A percentile compares a stretch with the other conserved stretches of the same genome.
phyloP scores from a whole-genome alignment of 1,139 yeast species.

The Eremothecium gossypii region DNA sequence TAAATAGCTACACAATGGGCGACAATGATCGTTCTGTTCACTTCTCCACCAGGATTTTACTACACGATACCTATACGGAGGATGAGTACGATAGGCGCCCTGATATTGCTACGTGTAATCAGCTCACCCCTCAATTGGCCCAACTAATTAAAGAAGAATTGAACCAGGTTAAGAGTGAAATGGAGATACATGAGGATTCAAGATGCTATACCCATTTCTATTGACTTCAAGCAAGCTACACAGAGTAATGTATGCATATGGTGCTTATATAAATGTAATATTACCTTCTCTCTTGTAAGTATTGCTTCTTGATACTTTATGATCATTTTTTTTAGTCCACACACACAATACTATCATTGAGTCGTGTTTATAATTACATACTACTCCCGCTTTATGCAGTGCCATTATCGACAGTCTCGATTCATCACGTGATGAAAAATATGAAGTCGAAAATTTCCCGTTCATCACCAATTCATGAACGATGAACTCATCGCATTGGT shows the following conservation, averaged over 20 bases:
- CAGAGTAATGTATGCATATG: conserved; percentile 2
- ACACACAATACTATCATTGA: not conserved
- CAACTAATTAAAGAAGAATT: conserved; percentile 82
- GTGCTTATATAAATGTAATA: not conserved
- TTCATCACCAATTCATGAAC: too few relatives aligned
- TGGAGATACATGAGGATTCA: conserved; percentile 76
- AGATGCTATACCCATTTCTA: conserved; percentile 78
- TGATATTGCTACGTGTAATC: conserved; percentile 88
- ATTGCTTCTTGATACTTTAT: not conserved
- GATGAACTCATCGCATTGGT: too few relatives aligned
- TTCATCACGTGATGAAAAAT: too few relatives aligned
- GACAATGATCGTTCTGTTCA: conserved; percentile 35
- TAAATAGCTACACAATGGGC: conserved; percentile 3
- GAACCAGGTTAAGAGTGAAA: conserved; percentile 63
- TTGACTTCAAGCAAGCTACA: conserved; percentile 24
- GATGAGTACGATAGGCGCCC: conserved; percentile 91
- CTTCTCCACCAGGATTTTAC: conserved; percentile 74
- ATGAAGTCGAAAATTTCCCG: too few relatives aligned
- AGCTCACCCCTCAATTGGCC: conserved; percentile 79
- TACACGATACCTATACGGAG: conserved; percentile 79
- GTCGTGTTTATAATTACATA: too few relatives aligned
- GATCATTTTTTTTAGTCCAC: conserved; percentile 1
- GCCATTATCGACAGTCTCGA: too few relatives aligned
- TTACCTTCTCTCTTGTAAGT: not conserved
- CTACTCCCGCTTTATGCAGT: too few relatives aligned